Percentiles rank a stretch among this genome's conserved stretches.
Evolutionary conservation across 306 rosid species (phyloP).

Genomic region (Casuarina glauca): DNA sequence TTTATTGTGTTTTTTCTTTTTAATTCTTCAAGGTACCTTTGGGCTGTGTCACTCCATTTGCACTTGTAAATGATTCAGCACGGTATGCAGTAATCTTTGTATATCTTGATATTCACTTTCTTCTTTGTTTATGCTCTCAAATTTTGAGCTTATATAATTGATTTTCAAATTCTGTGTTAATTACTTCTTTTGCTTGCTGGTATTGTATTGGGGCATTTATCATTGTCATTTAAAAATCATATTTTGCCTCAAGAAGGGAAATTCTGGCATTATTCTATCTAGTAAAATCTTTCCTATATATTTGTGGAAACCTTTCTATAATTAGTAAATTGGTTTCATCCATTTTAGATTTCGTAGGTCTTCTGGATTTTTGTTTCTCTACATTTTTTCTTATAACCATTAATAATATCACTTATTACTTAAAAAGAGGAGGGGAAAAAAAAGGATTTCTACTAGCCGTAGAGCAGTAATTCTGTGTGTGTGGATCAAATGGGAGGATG

Average conservation of each 20-base stretch:
- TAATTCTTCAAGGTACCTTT: constrained; percentile 59
- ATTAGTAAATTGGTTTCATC: neutral
- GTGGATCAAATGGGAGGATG: neutral
- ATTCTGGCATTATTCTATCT: neutral
- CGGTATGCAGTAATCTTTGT: constrained; percentile 47
- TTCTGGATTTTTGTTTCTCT: neutral
- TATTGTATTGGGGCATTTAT: neutral
- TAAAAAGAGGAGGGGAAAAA: neutral
- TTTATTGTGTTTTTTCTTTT: constrained; percentile 31
- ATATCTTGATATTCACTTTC: neutral
- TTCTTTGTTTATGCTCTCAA: neutral
- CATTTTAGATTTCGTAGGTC: neutral
- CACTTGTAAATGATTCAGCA: constrained; percentile 83
- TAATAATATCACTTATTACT: too few relatives aligned
- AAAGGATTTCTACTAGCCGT: neutral
- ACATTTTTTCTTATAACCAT: neutral
- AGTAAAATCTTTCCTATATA: neutral
- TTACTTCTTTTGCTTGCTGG: neutral
- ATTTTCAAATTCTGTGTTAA: neutral
- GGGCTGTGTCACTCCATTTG: constrained; percentile 93
- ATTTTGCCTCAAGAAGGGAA: neutral
- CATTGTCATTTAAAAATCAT: neutral
- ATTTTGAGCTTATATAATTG: neutral
- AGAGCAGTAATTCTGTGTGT: neutral
- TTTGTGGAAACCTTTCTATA: neutral